phyloP scores from a whole-genome alignment of 306 rosid species.

The Chamaecrista fasciculata region DNA sequence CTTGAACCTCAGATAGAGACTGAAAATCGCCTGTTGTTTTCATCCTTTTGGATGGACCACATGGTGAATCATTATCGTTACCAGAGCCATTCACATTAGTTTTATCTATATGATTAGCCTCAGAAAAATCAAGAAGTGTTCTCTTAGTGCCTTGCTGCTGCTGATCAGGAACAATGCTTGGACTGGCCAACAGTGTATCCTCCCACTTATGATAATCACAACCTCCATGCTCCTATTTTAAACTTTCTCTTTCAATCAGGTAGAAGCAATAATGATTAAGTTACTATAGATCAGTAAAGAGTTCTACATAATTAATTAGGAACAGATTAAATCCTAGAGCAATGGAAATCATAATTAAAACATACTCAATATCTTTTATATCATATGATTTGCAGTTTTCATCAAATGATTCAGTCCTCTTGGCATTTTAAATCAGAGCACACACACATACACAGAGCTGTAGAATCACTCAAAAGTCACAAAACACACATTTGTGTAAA shows the following conservation, averaged over 20 bases:
- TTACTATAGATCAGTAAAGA: background rate
- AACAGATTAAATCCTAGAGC: background rate
- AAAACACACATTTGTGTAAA: background rate
- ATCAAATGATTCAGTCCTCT: background rate
- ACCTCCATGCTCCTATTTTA: slow-evolving; percentile 35
- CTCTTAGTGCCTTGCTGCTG: slow-evolving; percentile 12
- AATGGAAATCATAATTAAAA: background rate
- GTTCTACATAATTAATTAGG: background rate
- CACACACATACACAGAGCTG: too few relatives aligned
- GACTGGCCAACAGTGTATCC: slow-evolving; percentile 16
- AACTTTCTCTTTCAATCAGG: background rate
- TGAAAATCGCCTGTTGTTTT: background rate
- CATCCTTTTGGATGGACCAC: slow-evolving; percentile 17
- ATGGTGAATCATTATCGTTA: background rate
- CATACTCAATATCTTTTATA: background rate
- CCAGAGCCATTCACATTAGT: slow-evolving; percentile 3
- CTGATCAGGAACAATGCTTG: slow-evolving; percentile 16
- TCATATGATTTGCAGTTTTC: background rate
- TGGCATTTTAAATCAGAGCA: background rate
- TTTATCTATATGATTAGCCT: background rate
- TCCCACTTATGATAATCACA: slow-evolving; percentile 31
- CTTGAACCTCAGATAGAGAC: background rate
- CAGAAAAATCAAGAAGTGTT: slow-evolving; percentile 12
- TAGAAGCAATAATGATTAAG: background rate
- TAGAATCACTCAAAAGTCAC: background rate